Evolutionary conservation across 441 rosid genomes (phyloP).

Genomic region (Euphorbia celastroides): DNA sequence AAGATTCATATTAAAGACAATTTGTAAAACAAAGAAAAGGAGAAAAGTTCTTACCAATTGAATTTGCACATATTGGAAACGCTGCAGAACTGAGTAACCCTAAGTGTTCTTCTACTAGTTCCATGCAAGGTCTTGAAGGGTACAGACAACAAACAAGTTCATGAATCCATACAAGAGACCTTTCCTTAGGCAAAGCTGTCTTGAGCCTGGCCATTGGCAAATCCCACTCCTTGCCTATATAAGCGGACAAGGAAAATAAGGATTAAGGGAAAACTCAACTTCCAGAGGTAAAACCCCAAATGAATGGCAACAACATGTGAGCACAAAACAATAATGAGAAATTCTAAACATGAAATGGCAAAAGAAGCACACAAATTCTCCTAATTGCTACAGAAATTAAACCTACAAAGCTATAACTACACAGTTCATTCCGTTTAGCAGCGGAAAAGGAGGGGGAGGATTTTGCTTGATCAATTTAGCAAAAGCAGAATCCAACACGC

Average conservation of each 20-base stretch:
- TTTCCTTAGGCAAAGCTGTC: constrained; percentile 76
- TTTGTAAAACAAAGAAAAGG: neutral
- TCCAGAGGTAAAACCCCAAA: neutral
- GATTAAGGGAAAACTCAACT: neutral
- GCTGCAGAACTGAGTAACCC: constrained; percentile 82
- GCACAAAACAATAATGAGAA: neutral
- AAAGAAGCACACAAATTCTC: neutral
- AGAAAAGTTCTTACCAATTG: constrained; percentile 54
- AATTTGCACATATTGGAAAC: constrained; percentile 64
- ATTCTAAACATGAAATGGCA: neutral
- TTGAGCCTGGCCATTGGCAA: constrained; percentile 69
- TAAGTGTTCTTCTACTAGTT: constrained; percentile 82
- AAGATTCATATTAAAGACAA: neutral
- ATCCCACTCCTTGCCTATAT: constrained; percentile 54
- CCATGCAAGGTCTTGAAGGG: constrained; percentile 87
- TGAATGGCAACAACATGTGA: neutral
- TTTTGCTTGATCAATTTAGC: neutral
- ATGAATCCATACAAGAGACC: constrained; percentile 76
- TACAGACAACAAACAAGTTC: constrained; percentile 58
- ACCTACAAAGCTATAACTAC: neutral
- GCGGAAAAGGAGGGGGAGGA: neutral
- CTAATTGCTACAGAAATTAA: too few species aligned
- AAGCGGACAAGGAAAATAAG: constrained; percentile 11
- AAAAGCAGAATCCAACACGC: neutral
- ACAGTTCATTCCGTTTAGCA: neutral